Base-by-base conservation (phyloP, 2,329 filamentous ascomycete species). In the Cyphellophora europaea region DNA sequence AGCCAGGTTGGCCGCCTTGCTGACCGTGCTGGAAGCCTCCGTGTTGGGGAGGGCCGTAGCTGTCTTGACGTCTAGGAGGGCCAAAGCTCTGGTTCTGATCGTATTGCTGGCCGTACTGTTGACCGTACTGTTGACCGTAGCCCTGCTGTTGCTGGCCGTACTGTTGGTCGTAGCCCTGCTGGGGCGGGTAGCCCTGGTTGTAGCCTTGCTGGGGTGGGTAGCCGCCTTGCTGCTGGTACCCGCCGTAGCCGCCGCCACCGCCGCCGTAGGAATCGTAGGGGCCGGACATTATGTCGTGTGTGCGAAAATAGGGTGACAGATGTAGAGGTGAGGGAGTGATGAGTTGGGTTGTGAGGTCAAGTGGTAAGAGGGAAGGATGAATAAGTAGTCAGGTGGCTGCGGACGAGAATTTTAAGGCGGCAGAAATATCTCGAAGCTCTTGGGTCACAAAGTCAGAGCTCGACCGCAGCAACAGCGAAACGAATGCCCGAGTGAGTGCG, bases 11-110 rank as follows among this genome's bases (percentile, higher is more conserved):
- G 15, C 46, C 44, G 45, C 56, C 49, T 49, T 55, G 40, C 37
- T 59, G 45, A 37, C 65, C 62, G 44, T 63, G 65, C 47, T 70
- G 63, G 49, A 67, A 69, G n/a, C 65, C 67, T 27, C 64, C 62
- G 14, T 64, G 53, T 21, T 49, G 48, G 8, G 54, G 54, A 5
- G 56, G 56, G 3, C 54, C 56, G 29, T 52, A 53, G 19, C 53
- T 51, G 38, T 59, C 53, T 30, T 51, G 49, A 33, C 56, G 48
- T 18, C 54, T 54, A 18, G 67, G 66, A 11, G 67, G 63, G 21
- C 65, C 65, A 41, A 67, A 70, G 39, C 50, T 50, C 27, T 54
- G 52, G 3, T 50, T 44, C 42, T 57, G 56, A 35, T 32, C 44
- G 50, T 47, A 46, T 13, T 37, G 31, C 12, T 38, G 36, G 32